Conservation (phyloP, 345 rosid species). For the Luvunga scandens region DNA sequence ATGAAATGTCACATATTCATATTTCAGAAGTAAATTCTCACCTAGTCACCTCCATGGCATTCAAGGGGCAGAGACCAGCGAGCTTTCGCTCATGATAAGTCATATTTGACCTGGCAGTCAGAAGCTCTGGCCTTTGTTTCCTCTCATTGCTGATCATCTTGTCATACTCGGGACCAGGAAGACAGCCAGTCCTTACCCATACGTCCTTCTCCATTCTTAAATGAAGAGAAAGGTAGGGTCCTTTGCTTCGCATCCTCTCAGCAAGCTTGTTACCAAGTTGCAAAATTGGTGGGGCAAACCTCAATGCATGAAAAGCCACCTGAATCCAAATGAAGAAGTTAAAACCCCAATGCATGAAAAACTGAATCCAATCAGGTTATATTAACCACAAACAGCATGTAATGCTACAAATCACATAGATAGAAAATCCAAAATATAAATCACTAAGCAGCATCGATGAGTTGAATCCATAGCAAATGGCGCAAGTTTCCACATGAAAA, state of each 20-base stretch:
- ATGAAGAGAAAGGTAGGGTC: constrained; percentile 92
- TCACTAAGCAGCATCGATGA: neutral
- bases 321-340: constrained; percentile 24
- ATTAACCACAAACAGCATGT: neutral
- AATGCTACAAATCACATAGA: neutral
- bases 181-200: constrained; percentile 97
- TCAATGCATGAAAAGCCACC: constrained; percentile 86
- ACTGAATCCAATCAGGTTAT: constrained; percentile 36
- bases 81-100: constrained; percentile 73
- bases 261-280: constrained; percentile 79
- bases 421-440: neutral
- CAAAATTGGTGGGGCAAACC: constrained; percentile 63
- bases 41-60: constrained; percentile 88
- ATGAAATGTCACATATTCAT: neutral
- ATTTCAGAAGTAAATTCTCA: constrained; percentile 16
- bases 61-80: constrained; percentile 91
- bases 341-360: constrained; percentile 71
- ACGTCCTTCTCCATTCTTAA: constrained; percentile 89
- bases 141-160: constrained; percentile 70
- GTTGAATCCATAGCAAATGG: neutral
- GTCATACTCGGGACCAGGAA: constrained; percentile 75
- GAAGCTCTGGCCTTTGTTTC: constrained; percentile 79
- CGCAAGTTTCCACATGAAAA: neutral
- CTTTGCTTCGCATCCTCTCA: constrained; percentile 75
- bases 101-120: constrained; percentile 84